Evolutionary conservation across 1,284 basidiomycete species (phyloP).

Genomic region (Bjerkandera adusta): DNA sequence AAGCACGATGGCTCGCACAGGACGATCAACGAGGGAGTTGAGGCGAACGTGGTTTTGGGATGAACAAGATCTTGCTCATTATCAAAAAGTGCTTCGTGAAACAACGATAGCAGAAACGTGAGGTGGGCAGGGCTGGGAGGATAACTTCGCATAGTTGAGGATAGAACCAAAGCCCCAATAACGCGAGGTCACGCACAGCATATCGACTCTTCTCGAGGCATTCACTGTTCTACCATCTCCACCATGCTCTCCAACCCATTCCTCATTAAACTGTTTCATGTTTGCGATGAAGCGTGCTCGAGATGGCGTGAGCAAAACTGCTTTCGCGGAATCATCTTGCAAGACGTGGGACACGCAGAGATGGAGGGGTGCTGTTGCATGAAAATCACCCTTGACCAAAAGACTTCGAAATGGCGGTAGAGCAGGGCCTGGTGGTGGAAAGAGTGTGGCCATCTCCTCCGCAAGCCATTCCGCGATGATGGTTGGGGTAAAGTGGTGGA

Average conservation of each 20-base stretch:
- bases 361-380: constrained; percentile 38
- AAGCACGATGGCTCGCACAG: constrained; percentile 65
- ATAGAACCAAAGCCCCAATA: constrained; percentile 9
- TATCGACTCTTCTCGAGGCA: constrained; percentile 44
- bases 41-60: constrained; percentile 40
- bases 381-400: constrained; percentile 34
- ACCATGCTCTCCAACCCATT: constrained; percentile 48
- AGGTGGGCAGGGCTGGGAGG: constrained; percentile 61
- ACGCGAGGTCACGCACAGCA: constrained; percentile 47
- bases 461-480: background rate
- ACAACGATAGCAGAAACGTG: constrained; percentile 50
- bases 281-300: constrained; percentile 37
- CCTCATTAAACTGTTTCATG: constrained; percentile 50
- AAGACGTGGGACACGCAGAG: constrained; percentile 45
- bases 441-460: constrained; percentile 29
- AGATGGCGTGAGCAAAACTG: constrained; percentile 53
- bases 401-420: constrained; percentile 33
- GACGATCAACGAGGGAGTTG: constrained; percentile 52
- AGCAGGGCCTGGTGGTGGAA: constrained; percentile 23
- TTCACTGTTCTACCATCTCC: constrained; percentile 41
- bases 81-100: constrained; percentile 38
- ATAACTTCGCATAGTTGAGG: constrained; percentile 44
- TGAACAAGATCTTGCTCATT: constrained; percentile 36
- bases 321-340: constrained; percentile 31
- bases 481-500: constrained; percentile 1